Percentiles rank a stretch among this genome's conserved stretches.
These are phyloP conservation scores for Neurospora africana DNA, from an alignment of 495 filamentous ascomycete genomes.

Conservation along the genomic window DNA sequence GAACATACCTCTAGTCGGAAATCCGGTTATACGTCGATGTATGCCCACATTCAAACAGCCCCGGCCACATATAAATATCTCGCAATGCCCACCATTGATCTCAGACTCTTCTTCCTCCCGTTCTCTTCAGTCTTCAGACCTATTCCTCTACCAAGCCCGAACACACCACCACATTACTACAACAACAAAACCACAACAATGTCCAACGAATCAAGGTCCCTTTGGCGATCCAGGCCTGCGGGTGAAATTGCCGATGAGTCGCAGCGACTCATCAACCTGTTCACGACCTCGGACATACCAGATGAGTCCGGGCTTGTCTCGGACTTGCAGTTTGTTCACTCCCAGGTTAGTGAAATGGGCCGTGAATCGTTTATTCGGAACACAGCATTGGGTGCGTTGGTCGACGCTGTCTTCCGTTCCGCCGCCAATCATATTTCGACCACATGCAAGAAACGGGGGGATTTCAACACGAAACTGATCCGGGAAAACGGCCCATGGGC, in stretches of 20 bases:
- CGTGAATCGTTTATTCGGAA: background rate
- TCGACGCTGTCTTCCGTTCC: rapidly evolving
- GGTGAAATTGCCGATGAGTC: background rate
- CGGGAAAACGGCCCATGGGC: too few species aligned
- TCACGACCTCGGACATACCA: background rate
- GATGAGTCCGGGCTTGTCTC: background rate
- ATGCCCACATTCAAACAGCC: background rate
- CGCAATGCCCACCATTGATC: background rate
- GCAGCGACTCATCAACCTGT: background rate
- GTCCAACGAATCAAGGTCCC: background rate
- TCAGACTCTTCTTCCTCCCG: background rate
- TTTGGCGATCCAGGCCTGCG: background rate
- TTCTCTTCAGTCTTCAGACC: background rate
- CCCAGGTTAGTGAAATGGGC: background rate
- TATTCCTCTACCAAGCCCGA: background rate
- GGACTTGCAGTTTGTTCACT: background rate
- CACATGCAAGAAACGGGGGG: too few species aligned
- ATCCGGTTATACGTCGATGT: too few species aligned
- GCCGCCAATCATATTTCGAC: background rate
- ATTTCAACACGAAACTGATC: too few species aligned
- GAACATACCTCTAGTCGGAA: too few species aligned
- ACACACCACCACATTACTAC: background rate
- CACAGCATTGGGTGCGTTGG: background rate
- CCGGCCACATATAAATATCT: background rate
- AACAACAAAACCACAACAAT: background rate